Conservation (phyloP, 2,329 filamentous ascomycete species). For the Amesomyces nigricolor region DNA sequence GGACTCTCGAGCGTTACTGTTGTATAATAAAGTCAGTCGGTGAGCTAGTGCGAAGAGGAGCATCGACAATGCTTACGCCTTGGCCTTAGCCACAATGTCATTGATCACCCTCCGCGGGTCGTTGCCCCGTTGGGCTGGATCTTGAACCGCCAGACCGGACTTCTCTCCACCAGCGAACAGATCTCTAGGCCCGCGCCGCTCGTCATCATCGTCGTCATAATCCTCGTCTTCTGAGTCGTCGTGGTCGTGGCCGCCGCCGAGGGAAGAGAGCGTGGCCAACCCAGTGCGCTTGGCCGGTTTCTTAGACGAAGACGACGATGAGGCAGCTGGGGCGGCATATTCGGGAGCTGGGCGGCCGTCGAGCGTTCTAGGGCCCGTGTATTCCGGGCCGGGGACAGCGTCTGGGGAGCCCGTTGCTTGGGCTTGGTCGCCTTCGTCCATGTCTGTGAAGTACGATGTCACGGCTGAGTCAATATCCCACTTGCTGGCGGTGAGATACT, state of each 20-base stretch:
- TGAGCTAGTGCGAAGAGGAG: background rate
- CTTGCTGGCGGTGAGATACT: conserved; percentile 58
- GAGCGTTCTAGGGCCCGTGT: conserved; percentile 57
- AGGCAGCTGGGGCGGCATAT: conserved; percentile 32
- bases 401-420: conserved; percentile 37
- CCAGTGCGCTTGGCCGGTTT: conserved; percentile 51
- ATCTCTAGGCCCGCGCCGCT: conserved; percentile 57
- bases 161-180: conserved; percentile 83
- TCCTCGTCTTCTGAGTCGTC: conserved; percentile 53
- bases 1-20: conserved; percentile 56
- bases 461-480: conserved; percentile 63
- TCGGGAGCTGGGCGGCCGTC: conserved; percentile 55
- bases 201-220: conserved; percentile 53
- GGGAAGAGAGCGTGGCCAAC: conserved; percentile 55
- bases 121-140: conserved; percentile 45
- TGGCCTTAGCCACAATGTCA: conserved; percentile 60
- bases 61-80: conserved; percentile 42
- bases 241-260: conserved; percentile 46
- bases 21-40: conserved; percentile 16
- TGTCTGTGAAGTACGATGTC: conserved; percentile 55
- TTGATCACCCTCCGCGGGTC: conserved; percentile 53
- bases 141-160: conserved; percentile 65
- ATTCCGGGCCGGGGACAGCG: conserved; percentile 36
- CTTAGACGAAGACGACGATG: conserved; percentile 34
- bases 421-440: conserved; percentile 47